Conservation (phyloP, 176 grass and related monocot genomes). For the Triticum turgidum region DNA sequence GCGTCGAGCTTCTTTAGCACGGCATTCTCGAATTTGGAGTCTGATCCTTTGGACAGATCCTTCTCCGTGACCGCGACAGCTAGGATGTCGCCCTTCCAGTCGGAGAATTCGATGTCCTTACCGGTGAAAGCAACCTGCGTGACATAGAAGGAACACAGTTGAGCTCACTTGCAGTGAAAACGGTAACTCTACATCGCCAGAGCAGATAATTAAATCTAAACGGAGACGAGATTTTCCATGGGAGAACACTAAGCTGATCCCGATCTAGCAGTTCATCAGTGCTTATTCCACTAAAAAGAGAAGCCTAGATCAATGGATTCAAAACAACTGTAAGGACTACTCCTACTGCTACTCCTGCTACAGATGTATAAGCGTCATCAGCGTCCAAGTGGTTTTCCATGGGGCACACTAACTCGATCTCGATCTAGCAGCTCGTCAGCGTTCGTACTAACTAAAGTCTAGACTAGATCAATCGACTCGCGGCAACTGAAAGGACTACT, state of each 20-base stretch:
- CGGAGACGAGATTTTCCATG: background rate
- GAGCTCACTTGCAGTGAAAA: background rate
- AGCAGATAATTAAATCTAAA: slow-evolving; percentile 4
- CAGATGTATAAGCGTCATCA: too few species aligned
- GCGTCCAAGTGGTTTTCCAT: background rate
- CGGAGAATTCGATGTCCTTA: slow-evolving; percentile 68
- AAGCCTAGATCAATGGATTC: background rate
- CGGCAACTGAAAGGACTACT: slow-evolving; percentile 6
- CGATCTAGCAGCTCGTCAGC: slow-evolving; percentile 14
- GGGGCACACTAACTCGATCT: background rate
- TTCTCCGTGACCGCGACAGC: slow-evolving; percentile 83
- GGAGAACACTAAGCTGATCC: background rate
- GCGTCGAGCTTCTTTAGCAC: slow-evolving; percentile 69
- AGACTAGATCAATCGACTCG: background rate
- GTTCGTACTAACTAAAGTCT: background rate
- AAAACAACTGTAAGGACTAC: background rate
- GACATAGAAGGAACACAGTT: background rate
- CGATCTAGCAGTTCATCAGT: slow-evolving; percentile 24
- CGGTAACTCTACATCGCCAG: background rate
- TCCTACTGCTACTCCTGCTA: background rate
- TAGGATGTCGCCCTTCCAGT: slow-evolving; percentile 91
- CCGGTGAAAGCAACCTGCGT: slow-evolving; percentile 68
- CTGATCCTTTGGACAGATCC: slow-evolving; percentile 67
- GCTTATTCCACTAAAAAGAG: background rate
- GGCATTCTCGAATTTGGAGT: slow-evolving; percentile 83